phyloP scores from a whole-genome alignment of 192 early-diverging fungal species.

The Coemansia sp. region DNA sequence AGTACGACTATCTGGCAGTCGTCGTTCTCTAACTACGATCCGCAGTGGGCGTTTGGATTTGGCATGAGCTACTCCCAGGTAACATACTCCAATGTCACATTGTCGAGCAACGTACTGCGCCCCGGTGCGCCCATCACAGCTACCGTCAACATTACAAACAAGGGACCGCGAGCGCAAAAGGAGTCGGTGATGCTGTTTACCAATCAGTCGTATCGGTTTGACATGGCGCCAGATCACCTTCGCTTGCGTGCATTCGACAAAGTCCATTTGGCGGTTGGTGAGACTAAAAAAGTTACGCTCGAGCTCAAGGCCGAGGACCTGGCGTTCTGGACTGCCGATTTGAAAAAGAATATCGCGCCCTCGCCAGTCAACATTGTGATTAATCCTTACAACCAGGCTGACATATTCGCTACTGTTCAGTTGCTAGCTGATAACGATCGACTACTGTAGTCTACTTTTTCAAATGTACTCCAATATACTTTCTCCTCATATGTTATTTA shows the following conservation, averaged over 20 bases:
- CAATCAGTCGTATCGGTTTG: slow-evolving; percentile 51
- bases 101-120: slow-evolving; percentile 17
- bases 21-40: slow-evolving; percentile 42
- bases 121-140: slow-evolving; percentile 29
- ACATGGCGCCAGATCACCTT: slow-evolving; percentile 56
- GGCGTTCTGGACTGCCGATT: slow-evolving; percentile 29
- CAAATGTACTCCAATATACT: not conserved
- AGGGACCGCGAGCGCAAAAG: slow-evolving; percentile 43
- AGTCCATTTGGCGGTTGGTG: slow-evolving; percentile 39
- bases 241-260: slow-evolving; percentile 59
- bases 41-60: slow-evolving; percentile 61
- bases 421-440: not conserved
- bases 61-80: slow-evolving; percentile 62
- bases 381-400: slow-evolving; percentile 22
- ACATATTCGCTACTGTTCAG: slow-evolving; percentile 17
- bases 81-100: slow-evolving; percentile 49
- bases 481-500: not conserved
- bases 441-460: not conserved
- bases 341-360: slow-evolving; percentile 24
- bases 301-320: slow-evolving; percentile 34
- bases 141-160: slow-evolving; percentile 51
- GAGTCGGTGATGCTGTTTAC: slow-evolving; percentile 61
- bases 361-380: slow-evolving; percentile 20
- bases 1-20: slow-evolving; percentile 52
- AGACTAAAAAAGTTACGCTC: slow-evolving; percentile 47